Percentiles rank a stretch among this genome's conserved stretches.
These are phyloP conservation scores for Trichosporon faecale DNA, from an alignment of 1,284 basidiomycete species.

Conservation along the genomic window DNA sequence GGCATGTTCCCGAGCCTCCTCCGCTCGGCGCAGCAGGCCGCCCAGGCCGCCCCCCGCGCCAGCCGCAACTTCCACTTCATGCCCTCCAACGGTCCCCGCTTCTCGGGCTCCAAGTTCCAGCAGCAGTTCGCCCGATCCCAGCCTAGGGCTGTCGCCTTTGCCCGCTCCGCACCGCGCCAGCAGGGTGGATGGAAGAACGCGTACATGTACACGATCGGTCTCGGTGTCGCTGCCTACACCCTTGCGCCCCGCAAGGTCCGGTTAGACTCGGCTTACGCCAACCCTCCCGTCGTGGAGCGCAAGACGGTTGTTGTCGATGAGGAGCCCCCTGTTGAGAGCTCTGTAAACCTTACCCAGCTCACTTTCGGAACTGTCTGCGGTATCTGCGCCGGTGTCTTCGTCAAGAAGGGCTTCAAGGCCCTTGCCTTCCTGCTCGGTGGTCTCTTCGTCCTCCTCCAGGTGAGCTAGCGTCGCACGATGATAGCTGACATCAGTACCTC, in stretches of 20 bases:
- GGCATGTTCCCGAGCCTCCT: conserved; percentile 28
- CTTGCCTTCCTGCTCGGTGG: conserved; percentile 81
- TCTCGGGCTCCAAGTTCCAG: conserved; percentile 15
- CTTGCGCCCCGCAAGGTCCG: conserved; percentile 17
- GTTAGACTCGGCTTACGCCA: background rate
- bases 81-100: conserved; percentile 15
- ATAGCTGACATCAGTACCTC: conserved; percentile 62
- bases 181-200: background rate
- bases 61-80: conserved; percentile 27
- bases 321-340: conserved; percentile 55
- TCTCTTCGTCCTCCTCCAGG: conserved; percentile 81
- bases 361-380: conserved; percentile 83
- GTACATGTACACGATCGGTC: conserved; percentile 35
- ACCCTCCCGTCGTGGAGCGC: background rate
- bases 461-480: conserved; percentile 42
- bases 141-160: conserved; percentile 1
- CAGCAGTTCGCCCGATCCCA: conserved; percentile 24
- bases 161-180: conserved; percentile 14
- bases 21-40: conserved; percentile 15
- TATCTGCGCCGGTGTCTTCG: conserved; percentile 84
- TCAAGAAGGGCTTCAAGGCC: conserved; percentile 85
- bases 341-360: conserved; percentile 74
- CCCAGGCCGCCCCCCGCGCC: conserved; percentile 14
- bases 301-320: background rate
- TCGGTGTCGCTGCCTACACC: conserved; percentile 35